Conservation (phyloP, 2,329 filamentous ascomycete genomes). For the Hortaea sp. region DNA sequence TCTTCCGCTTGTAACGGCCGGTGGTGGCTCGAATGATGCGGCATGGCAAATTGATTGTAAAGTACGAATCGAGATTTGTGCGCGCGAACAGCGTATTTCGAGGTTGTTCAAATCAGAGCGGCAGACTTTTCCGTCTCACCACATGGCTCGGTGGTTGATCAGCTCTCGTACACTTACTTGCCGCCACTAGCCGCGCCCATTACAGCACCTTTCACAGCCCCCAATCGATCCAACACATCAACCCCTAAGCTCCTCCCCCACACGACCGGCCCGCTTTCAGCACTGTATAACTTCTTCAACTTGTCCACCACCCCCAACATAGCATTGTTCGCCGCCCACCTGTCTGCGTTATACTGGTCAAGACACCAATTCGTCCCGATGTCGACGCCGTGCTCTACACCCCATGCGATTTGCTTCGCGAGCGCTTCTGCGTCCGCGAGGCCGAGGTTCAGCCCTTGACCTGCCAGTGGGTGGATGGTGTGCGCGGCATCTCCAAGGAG, state of each 20-base stretch:
- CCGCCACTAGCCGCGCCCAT: conserved; percentile 53
- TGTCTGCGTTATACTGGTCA: conserved; percentile 69
- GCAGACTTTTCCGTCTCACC: too few species aligned
- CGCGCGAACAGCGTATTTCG: too few species aligned
- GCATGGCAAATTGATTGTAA: too few species aligned
- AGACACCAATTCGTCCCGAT: conserved; percentile 69
- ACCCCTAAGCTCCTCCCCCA: conserved; percentile 69
- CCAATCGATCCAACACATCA: conserved; percentile 62
- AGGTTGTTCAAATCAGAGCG: too few species aligned
- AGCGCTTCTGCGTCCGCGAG: conserved; percentile 80
- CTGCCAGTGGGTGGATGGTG: conserved; percentile 86
- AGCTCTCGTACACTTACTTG: not conserved
- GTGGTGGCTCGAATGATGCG: too few species aligned
- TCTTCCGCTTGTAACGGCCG: too few species aligned
- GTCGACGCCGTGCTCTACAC: conserved; percentile 76
- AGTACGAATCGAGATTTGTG: too few species aligned
- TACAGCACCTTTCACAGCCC: conserved; percentile 69
- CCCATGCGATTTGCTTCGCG: conserved; percentile 61
- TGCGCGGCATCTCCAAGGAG: conserved; percentile 92
- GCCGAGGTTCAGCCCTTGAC: conserved; percentile 89
- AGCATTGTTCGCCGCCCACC: conserved; percentile 70
- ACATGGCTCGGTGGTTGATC: too few species aligned
- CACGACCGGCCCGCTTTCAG: conserved; percentile 68
- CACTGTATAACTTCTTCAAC: conserved; percentile 84
- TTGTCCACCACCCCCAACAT: conserved; percentile 78